These are phyloP conservation scores for Myxozyma sirexii DNA, from an alignment of 805 yeast species.

Conservation along the genomic window DNA sequence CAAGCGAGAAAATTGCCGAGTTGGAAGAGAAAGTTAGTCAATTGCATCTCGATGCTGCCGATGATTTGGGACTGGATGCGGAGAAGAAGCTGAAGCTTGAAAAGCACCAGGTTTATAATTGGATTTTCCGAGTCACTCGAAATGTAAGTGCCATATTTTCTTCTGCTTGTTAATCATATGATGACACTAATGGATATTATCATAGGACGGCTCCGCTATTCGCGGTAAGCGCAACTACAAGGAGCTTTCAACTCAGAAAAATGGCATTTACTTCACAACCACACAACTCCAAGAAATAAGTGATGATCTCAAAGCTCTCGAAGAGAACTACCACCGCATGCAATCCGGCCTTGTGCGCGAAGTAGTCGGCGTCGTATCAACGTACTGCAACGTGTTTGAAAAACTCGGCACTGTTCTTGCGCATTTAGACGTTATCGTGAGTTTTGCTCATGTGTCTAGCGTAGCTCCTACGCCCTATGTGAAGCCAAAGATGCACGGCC, in stretches of 20 bases:
- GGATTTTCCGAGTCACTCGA: conserved; percentile 93
- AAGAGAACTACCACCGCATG: conserved; percentile 68
- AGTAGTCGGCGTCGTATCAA: conserved; percentile 75
- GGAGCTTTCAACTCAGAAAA: conserved; percentile 89
- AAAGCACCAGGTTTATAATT: conserved; percentile 83
- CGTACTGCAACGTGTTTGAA: conserved; percentile 78
- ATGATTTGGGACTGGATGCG: conserved; percentile 75
- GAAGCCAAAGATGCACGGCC: conserved; percentile 67
- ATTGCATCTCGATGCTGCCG: conserved; percentile 67
- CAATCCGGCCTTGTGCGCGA: conserved; percentile 82
- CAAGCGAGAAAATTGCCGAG: conserved; percentile 59
- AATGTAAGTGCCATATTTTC: conserved; percentile 22
- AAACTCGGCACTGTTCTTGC: conserved; percentile 66
- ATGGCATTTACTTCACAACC: conserved; percentile 92
- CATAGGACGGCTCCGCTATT: conserved; percentile 72
- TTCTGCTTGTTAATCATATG: conserved; percentile 34
- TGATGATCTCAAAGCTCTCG: conserved; percentile 58
- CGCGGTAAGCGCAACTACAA: conserved; percentile 58
- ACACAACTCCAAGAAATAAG: conserved; percentile 61
- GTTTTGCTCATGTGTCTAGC: conserved; percentile 83
- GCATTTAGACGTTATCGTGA: conserved; percentile 76
- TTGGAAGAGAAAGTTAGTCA: conserved; percentile 58
- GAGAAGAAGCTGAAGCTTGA: conserved; percentile 90
- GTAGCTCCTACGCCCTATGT: conserved; percentile 82
- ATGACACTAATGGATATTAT: not conserved